Evolutionary conservation across 495 filamentous ascomycete genomes (phyloP).

Genomic region (Viridothelium virens): DNA sequence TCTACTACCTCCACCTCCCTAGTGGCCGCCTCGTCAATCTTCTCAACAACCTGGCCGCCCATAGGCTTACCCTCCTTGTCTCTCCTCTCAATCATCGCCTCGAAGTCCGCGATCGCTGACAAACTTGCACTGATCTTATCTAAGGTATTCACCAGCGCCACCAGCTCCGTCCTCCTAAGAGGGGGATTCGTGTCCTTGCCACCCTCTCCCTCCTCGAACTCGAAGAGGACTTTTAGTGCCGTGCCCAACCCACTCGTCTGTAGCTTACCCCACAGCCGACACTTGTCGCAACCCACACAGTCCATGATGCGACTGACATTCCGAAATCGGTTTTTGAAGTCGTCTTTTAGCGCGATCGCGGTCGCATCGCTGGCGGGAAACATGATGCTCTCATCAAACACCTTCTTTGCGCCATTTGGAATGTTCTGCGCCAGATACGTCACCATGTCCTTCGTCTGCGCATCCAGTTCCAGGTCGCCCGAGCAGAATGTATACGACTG

Average conservation of each 20-base stretch:
- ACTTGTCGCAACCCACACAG: constrained; percentile 98
- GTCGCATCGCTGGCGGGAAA: constrained; percentile 63
- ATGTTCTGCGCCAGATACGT: constrained; percentile 59
- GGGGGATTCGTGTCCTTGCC: constrained; percentile 60
- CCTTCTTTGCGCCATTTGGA: constrained; percentile 54
- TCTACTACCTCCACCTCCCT: constrained; percentile 45
- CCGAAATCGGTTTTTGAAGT: constrained; percentile 94
- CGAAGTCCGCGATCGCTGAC: constrained; percentile 64
- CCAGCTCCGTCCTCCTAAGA: constrained; percentile 81
- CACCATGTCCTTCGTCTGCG: constrained; percentile 69
- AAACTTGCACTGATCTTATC: constrained; percentile 75
- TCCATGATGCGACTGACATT: constrained; percentile 97
- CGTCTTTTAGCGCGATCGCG: constrained; percentile 71
- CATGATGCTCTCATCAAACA: constrained; percentile 94
- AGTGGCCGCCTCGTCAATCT: constrained; percentile 45
- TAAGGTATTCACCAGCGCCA: constrained; percentile 89
- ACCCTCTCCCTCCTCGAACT: constrained; percentile 70
- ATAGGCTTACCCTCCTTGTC: constrained; percentile 54
- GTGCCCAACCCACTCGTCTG: constrained; percentile 93
- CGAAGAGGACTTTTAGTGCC: constrained; percentile 90
- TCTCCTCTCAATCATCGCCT: constrained; percentile 55
- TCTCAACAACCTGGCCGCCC: constrained; percentile 58
- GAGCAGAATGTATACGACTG: constrained; percentile 84
- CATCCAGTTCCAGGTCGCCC: constrained; percentile 72
- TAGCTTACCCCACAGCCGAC: constrained; percentile 95